A percentile compares a stretch with the other conserved stretches of the same genome.
These are phyloP conservation scores for Collybia mongolica DNA, from an alignment of 768 basidiomycete genomes.

Conservation along the genomic window DNA sequence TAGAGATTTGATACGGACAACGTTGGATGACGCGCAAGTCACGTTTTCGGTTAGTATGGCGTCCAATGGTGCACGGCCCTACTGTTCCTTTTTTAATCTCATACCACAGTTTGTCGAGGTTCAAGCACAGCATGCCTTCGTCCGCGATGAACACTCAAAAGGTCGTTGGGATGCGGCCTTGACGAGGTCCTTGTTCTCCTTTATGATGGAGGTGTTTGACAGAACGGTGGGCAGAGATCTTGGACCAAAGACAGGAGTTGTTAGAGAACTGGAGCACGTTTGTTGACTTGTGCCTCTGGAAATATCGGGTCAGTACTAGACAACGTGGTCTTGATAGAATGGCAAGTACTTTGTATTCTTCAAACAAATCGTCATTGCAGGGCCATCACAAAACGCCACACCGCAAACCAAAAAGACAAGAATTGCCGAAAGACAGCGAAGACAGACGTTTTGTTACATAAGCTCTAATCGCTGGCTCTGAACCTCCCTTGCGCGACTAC, in stretches of 20 bases:
- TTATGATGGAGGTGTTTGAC: conserved; percentile 94
- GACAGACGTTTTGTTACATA: too few species aligned
- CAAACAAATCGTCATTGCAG: too few species aligned
- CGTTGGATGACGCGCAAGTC: conserved; percentile 79
- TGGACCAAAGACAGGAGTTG: conserved; percentile 55
- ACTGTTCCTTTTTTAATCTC: neutral
- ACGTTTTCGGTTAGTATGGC: conserved; percentile 57
- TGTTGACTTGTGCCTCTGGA: conserved; percentile 42
- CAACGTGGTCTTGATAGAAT: too few species aligned
- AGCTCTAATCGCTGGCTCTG: too few species aligned
- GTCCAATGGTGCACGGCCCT: conserved; percentile 6
- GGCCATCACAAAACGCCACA: too few species aligned
- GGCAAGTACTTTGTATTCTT: too few species aligned
- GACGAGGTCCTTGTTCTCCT: conserved; percentile 72
- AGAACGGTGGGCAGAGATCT: conserved; percentile 85
- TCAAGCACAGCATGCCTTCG: conserved; percentile 96
- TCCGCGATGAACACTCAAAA: conserved; percentile 89
- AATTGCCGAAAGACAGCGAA: too few species aligned
- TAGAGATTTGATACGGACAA: conserved; percentile 79
- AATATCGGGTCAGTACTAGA: too few species aligned
- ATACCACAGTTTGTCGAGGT: conserved; percentile 81
- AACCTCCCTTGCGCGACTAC: too few species aligned
- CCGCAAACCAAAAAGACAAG: too few species aligned
- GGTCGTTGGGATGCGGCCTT: conserved; percentile 96
- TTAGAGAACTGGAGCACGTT: conserved; percentile 70